A percentile compares a stretch with the other conserved stretches of the same genome.
Evolutionary conservation across 208 protist genomes (phyloP).

Genomic region (Porcisia deanei): DNA sequence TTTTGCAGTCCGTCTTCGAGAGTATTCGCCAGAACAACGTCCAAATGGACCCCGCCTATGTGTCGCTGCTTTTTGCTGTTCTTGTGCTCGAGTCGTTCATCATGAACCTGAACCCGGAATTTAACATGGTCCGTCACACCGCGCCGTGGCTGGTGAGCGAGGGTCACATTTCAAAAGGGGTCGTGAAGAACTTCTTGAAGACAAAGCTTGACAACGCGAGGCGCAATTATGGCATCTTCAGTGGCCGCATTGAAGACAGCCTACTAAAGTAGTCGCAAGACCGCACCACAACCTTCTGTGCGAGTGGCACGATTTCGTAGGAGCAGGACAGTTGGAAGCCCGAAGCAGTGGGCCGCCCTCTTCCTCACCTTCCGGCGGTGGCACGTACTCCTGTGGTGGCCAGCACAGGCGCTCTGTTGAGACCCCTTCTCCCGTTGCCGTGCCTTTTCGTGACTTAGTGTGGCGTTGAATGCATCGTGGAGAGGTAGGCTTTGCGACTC

Average conservation of each 20-base stretch:
- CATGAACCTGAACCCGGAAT: constrained; percentile 91
- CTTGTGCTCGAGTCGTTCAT: constrained; percentile 92
- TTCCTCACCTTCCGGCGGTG: neutral
- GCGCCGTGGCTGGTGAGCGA: constrained; percentile 89
- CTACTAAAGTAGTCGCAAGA: constrained; percentile 42
- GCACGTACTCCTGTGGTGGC: neutral
- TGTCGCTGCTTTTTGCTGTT: constrained; percentile 90
- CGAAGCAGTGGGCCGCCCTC: neutral
- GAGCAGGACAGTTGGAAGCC: neutral
- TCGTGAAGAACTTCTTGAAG: constrained; percentile 83
- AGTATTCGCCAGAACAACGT: constrained; percentile 75
- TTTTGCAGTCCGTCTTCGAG: constrained; percentile 88
- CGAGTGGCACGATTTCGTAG: constrained; percentile 34
- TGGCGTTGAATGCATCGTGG: neutral
- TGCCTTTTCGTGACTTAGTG: neutral
- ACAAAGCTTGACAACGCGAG: constrained; percentile 60
- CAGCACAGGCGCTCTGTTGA: neutral
- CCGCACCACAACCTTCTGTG: constrained; percentile 39
- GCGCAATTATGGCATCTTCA: constrained; percentile 56
- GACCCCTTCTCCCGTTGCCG: neutral
- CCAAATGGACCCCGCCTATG: constrained; percentile 90
- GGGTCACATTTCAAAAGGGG: constrained; percentile 79
- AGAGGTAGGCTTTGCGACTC: neutral
- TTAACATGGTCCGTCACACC: constrained; percentile 90
- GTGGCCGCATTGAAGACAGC: constrained; percentile 60